phyloP scores from a whole-genome alignment of 2,329 filamentous ascomycete genomes.

The Zymoseptoria passerinii region DNA sequence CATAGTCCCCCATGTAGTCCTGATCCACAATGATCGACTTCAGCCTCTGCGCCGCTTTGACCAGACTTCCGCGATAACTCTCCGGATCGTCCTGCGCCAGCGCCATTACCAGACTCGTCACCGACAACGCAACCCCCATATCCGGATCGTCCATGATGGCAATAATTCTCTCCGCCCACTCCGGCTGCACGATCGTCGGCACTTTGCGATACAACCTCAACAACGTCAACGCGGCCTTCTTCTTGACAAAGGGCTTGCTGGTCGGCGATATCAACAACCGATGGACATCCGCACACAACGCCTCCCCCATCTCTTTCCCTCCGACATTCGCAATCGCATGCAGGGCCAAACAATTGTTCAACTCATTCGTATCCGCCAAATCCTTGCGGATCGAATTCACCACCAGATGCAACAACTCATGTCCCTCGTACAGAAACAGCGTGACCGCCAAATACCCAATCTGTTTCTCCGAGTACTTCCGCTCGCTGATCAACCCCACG shows the following conservation, averaged over 20 bases:
- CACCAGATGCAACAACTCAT: conserved; percentile 89
- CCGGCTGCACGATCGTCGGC: conserved; percentile 84
- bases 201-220: conserved; percentile 91
- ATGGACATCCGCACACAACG: conserved; percentile 84
- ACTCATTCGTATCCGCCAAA: conserved; percentile 84
- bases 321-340: conserved; percentile 98
- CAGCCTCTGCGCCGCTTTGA: conserved; percentile 81
- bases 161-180: conserved; percentile 97
- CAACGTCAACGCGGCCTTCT: conserved; percentile 91
- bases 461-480: conserved; percentile 98
- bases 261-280: conserved; percentile 84
- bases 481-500: conserved; percentile 92
- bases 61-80: conserved; percentile 86
- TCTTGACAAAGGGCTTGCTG: conserved; percentile 97
- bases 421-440: conserved; percentile 91
- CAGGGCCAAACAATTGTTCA: conserved; percentile 92
- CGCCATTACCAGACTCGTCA: conserved; percentile 91
- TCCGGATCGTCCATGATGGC: conserved; percentile 97
- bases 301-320: conserved; percentile 93
- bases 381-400: conserved; percentile 99
- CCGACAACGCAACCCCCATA: conserved; percentile 86
- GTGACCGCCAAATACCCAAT: conserved; percentile 98
- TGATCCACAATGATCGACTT: conserved; percentile 87
- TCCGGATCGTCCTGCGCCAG: conserved; percentile 90
- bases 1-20: conserved; percentile 82